Conservation (phyloP, 179 eudicot genomes). For the Patellifolia procumbens region DNA sequence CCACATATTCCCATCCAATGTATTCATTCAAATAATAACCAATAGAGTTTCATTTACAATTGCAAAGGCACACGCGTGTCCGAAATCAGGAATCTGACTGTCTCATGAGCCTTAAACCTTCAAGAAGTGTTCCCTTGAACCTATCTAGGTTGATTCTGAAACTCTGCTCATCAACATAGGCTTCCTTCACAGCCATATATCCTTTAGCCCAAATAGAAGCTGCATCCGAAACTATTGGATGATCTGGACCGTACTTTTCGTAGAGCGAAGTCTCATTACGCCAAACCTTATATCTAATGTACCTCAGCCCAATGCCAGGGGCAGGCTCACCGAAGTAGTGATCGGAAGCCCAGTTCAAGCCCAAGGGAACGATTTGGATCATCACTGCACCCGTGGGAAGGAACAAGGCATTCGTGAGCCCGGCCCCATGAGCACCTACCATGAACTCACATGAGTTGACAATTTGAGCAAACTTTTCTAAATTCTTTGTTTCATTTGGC, state of each 20-base stretch:
- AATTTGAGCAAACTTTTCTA: conserved; percentile 32
- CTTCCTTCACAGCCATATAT: conserved; percentile 37
- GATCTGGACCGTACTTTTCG: conserved; percentile 33
- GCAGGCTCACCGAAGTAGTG: conserved; percentile 47
- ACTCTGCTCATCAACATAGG: conserved; percentile 53
- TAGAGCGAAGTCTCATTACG: conserved; percentile 38
- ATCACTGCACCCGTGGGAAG: conserved; percentile 40
- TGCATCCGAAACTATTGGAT: conserved; percentile 37
- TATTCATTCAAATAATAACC: not conserved
- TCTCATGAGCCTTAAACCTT: conserved; percentile 37
- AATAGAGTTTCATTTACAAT: conserved; percentile 24
- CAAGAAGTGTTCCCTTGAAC: conserved; percentile 42
- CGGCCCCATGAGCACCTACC: conserved; percentile 55
- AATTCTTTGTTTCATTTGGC: conserved; percentile 34
- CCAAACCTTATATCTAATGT: conserved; percentile 39
- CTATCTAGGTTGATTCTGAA: conserved; percentile 44
- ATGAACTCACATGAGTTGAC: conserved; percentile 43
- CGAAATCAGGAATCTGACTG: conserved; percentile 20
- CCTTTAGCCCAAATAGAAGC: conserved; percentile 41
- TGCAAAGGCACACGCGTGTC: not conserved
- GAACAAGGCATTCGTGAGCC: conserved; percentile 42
- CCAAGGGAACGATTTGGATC: conserved; percentile 46
- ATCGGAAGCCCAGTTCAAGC: conserved; percentile 42
- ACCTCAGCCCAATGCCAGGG: conserved; percentile 35
- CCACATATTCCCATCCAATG: not conserved